Conservation (phyloP, 2,329 filamentous ascomycete species). For the Nothopassalora personata region DNA sequence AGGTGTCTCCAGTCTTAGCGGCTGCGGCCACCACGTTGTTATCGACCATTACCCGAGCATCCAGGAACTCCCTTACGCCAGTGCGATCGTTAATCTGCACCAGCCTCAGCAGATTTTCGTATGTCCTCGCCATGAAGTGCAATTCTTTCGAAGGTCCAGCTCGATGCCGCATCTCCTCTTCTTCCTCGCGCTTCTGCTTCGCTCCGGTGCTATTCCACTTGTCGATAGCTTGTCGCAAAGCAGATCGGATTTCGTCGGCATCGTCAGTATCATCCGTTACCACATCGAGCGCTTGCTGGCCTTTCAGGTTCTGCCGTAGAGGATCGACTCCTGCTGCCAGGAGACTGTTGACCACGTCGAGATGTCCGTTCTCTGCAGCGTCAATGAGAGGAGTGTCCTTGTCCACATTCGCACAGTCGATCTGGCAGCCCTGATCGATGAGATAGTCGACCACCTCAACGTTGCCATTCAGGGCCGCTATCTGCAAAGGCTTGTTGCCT, state of each 20-base stretch:
- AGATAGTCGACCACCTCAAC: conserved; percentile 82
- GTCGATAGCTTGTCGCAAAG: conserved; percentile 42
- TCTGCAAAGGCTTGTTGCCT: conserved; percentile 92
- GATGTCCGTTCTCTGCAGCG: conserved; percentile 89
- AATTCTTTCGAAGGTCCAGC: conserved; percentile 36
- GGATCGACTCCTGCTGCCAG: conserved; percentile 87
- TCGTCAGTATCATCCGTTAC: conserved; percentile 76
- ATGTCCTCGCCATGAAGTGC: conserved; percentile 47
- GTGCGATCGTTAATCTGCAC: conserved; percentile 45
- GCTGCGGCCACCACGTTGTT: conserved; percentile 85
- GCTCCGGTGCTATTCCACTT: conserved; percentile 34
- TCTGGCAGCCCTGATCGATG: conserved; percentile 75
- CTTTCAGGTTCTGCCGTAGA: conserved; percentile 82
- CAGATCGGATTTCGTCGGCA: conserved; percentile 60
- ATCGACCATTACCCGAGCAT: conserved; percentile 49
- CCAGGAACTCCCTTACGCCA: conserved; percentile 46
- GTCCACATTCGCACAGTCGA: conserved; percentile 70
- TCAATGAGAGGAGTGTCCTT: conserved; percentile 90
- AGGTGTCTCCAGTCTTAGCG: conserved; percentile 83
- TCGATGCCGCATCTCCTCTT: conserved; percentile 40
- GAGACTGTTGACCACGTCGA: conserved; percentile 79
- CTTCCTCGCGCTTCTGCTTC: conserved; percentile 49
- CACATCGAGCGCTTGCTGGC: conserved; percentile 84
- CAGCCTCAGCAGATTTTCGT: conserved; percentile 45
- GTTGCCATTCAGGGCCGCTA: conserved; percentile 81